A percentile compares a stretch with the other conserved stretches of the same genome.
phyloP scores from a whole-genome alignment of 352 stramenopile genomes.

The Phytophthora europaea region DNA sequence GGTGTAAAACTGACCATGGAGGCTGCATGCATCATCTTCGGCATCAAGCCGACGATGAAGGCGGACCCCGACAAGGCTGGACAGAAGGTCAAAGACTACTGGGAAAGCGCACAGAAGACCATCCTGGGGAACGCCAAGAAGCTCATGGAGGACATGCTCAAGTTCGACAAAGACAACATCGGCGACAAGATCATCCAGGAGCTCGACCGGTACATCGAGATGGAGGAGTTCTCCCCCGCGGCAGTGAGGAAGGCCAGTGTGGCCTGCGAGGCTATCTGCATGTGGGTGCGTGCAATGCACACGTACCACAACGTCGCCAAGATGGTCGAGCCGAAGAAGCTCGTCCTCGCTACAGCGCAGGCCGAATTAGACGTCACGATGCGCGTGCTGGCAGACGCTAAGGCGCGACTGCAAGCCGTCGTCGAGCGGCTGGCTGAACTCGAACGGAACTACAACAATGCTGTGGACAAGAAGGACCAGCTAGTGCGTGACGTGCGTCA shows the following conservation, averaged over 20 bases:
- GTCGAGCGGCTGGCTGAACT: slow-evolving; percentile 92
- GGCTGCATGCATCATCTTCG: slow-evolving; percentile 95
- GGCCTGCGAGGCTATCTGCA: slow-evolving; percentile 94
- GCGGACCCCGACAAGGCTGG: slow-evolving; percentile 91
- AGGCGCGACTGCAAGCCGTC: slow-evolving; percentile 83
- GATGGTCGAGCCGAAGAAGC: slow-evolving; percentile 94
- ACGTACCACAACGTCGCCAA: slow-evolving; percentile 94
- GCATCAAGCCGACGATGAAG: slow-evolving; percentile 93
- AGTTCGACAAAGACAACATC: slow-evolving; percentile 93
- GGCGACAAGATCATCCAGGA: slow-evolving; percentile 89
- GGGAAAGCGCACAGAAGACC: slow-evolving; percentile 90
- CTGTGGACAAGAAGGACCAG: slow-evolving; percentile 91
- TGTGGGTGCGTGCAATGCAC: slow-evolving; percentile 96
- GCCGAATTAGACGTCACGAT: slow-evolving; percentile 90
- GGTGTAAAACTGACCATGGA: slow-evolving; percentile 93
- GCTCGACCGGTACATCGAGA: slow-evolving; percentile 92
- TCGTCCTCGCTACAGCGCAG: slow-evolving; percentile 86
- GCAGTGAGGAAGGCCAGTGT: slow-evolving; percentile 92
- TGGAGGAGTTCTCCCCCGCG: slow-evolving; percentile 92
- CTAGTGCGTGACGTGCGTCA: slow-evolving; percentile 81
- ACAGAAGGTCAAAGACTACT: slow-evolving; percentile 93
- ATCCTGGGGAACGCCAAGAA: slow-evolving; percentile 91
- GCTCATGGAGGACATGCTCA: slow-evolving; percentile 92
- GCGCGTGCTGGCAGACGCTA: slow-evolving; percentile 87
- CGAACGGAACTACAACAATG: slow-evolving; percentile 89